A percentile compares a stretch with the other conserved stretches of the same genome.
Conservation (phyloP, 2,329 filamentous ascomycete species). For the Atkinsonella texensis region DNA sequence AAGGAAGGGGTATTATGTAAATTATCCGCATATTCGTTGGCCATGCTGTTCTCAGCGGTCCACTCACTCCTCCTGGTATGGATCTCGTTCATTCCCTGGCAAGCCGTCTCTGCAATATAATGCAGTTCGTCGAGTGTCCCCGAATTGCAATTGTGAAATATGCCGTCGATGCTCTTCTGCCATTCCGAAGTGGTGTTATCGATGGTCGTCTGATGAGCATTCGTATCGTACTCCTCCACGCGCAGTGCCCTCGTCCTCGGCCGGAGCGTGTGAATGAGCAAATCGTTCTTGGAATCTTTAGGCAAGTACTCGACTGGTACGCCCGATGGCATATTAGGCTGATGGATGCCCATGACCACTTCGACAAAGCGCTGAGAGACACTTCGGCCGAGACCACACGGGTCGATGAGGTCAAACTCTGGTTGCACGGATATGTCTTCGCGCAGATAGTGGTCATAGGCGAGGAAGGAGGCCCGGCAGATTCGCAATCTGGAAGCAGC, state of each 20-base stretch:
- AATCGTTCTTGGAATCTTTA: conserved; percentile 15
- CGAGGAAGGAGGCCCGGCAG: conserved; percentile 32
- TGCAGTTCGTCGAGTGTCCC: conserved; percentile 32
- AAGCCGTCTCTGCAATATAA: conserved; percentile 31
- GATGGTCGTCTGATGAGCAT: conserved; percentile 25
- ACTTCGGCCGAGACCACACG: conserved; percentile 26
- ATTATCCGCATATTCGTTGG: conserved; percentile 21
- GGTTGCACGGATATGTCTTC: conserved; percentile 16
- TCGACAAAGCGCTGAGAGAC: conserved; percentile 36
- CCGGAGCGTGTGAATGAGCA: conserved; percentile 13
- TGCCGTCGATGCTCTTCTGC: conserved; percentile 30
- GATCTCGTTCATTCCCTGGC: conserved; percentile 30
- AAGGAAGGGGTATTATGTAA: conserved; percentile 8
- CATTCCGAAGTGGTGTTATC: conserved; percentile 28
- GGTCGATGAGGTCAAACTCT: conserved; percentile 30
- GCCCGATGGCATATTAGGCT: conserved; percentile 22
- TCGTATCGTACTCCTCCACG: conserved; percentile 24
- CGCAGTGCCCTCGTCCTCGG: conserved; percentile 14
- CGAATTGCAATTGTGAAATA: conserved; percentile 31
- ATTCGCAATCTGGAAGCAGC: conserved; percentile 23
- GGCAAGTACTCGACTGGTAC: conserved; percentile 24
- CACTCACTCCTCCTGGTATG: conserved; percentile 23
- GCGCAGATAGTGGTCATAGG: conserved; percentile 28
- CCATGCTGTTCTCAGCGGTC: conserved; percentile 17
- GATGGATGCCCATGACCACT: conserved; percentile 27